Conservation (phyloP, 148 eudicot genomes). For the Fallopia convolvulus region DNA sequence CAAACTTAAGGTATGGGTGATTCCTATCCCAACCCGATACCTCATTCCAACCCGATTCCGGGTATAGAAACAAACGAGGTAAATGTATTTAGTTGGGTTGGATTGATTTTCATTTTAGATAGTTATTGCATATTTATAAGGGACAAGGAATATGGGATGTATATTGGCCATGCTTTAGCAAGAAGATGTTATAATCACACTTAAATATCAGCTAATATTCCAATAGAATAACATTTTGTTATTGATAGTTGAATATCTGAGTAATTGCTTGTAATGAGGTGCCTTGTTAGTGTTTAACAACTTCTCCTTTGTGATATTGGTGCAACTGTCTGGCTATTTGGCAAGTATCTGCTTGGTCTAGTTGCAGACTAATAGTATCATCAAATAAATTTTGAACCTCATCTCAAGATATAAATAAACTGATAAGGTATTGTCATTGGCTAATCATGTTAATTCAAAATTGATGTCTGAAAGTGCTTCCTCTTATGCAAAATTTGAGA, state of each 20-base stretch:
- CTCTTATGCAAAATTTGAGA: background rate
- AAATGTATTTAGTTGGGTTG: background rate
- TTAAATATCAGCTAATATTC: background rate
- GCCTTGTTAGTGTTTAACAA: background rate
- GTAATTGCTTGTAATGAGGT: background rate
- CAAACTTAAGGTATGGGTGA: too few species aligned
- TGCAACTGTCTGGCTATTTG: background rate
- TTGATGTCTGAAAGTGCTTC: background rate
- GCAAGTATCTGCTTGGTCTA: background rate
- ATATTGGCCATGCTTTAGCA: background rate
- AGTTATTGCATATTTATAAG: background rate
- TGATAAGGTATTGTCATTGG: background rate
- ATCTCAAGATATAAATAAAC: background rate
- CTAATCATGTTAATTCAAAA: background rate
- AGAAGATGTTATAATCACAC: background rate
- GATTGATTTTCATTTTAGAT: background rate
- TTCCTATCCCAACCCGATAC: too few species aligned
- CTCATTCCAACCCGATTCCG: too few species aligned
- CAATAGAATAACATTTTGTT: background rate
- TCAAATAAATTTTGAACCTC: background rate
- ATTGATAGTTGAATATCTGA: background rate
- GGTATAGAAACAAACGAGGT: too few species aligned
- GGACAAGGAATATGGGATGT: background rate
- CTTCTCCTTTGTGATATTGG: background rate
- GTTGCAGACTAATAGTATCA: background rate